These are phyloP conservation scores for Candida arabinofermentans DNA, from an alignment of 805 yeast species.

Conservation along the genomic window DNA sequence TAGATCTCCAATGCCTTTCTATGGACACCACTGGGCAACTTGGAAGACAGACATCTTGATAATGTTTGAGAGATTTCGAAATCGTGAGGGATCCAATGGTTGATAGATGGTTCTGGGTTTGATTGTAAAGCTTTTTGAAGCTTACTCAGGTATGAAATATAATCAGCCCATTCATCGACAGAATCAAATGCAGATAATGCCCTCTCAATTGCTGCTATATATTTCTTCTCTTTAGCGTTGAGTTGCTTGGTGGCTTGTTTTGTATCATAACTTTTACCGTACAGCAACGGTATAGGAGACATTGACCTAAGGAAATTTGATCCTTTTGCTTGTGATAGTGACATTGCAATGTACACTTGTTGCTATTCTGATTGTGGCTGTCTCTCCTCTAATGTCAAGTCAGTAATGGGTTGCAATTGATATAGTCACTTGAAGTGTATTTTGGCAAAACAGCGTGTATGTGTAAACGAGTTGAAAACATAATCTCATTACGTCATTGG, in stretches of 20 bases:
- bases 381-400: not conserved
- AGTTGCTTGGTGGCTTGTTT: slow-evolving; percentile 28
- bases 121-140: slow-evolving; percentile 66
- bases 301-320: slow-evolving; percentile 21
- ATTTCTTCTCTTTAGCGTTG: slow-evolving; percentile 65
- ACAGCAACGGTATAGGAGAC: slow-evolving; percentile 28
- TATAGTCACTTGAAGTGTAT: no score
- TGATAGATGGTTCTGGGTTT: slow-evolving; percentile 36
- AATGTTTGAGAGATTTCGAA: slow-evolving; percentile 64
- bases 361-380: slow-evolving; percentile 21
- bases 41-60: slow-evolving; percentile 75
- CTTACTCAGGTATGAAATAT: slow-evolving; percentile 81
- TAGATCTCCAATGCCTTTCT: slow-evolving; percentile 81
- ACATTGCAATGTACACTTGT: slow-evolving; percentile 8
- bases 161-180: slow-evolving; percentile 97
- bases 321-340: slow-evolving; percentile 15
- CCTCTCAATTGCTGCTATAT: slow-evolving; percentile 61
- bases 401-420: no score
- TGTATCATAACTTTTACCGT: slow-evolving; percentile 10
- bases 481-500: no score
- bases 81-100: slow-evolving; percentile 63
- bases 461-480: no score
- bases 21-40: slow-evolving; percentile 93
- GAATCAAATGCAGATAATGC: slow-evolving; percentile 74
- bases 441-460: no score